Evolutionary conservation across 805 yeast genomes (phyloP), one percentile per base, ranked within the genome.

Genomic region (Candida krabiensis): DNA sequence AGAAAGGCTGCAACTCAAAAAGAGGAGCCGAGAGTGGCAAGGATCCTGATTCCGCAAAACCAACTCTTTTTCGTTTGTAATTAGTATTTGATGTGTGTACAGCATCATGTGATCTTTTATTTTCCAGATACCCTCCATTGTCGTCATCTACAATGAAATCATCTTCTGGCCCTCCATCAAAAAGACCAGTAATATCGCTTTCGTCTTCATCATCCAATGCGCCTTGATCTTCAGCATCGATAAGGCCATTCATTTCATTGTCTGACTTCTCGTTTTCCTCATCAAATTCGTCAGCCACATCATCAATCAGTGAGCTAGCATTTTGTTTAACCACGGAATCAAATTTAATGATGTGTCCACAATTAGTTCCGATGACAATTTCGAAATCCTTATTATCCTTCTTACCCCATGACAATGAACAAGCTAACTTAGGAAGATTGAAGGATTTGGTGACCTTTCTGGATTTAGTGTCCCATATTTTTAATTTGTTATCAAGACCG

Each of bases 141-240:
- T 80, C 87, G 46, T 78, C 88, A 52, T 82, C 89, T 19, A 75
- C 79, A 18, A 77, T 71, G 56, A 79, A 79, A 33, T 75, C 78
- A 32, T 72, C 77, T 41, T 72, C 71, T 28, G 60, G 62, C n/a
- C 54, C 73, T 19, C 57, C 70, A 26, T 60, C 67, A 35, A 56
- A 53, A 9, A 54, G 32, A 5, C 62, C 67, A 21, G 64, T 52
- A 11, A 48, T 47, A 14, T 60, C 60, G 30, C 63, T 64, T 19
- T 58, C 72, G 21, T 21, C 35, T n/a, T 44, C 50, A 30, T 30
- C 52, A 30, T 39, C 49, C 38, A 43, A 49, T 18, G 33, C 32
- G 26, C 30, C 9, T 38, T 25, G 18, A 16, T 12, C 33, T 23
- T 46, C 41, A 3, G 47, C 55, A 21, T 58, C 62, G 7, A 41